phyloP scores from a whole-genome alignment of 1,284 basidiomycete species.

The Rhodotorula sp. region DNA sequence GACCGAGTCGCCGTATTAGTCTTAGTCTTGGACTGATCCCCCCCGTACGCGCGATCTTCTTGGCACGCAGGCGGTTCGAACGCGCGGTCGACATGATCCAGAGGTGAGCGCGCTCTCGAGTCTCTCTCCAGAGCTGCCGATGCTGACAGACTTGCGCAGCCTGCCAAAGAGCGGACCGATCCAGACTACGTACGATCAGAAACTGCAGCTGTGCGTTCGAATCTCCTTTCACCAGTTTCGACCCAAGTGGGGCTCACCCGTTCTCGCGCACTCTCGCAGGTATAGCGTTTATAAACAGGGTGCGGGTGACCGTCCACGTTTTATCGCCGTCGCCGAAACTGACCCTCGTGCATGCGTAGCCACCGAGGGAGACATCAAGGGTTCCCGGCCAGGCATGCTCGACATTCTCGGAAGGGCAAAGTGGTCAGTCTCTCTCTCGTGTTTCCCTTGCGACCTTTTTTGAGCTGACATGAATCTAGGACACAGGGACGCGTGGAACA shows the following conservation, averaged over 20 bases:
- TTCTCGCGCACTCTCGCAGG: background rate
- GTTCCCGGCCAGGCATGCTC: slow-evolving; percentile 78
- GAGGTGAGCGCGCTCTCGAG: slow-evolving; percentile 47
- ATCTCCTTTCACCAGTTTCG: background rate
- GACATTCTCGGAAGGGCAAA: slow-evolving; percentile 93
- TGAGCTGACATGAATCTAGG: background rate
- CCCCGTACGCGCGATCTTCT: no score
- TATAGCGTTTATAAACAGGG: slow-evolving; percentile 50
- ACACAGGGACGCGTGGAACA: slow-evolving; percentile 79
- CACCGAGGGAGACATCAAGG: slow-evolving; percentile 79
- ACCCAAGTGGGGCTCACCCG: background rate
- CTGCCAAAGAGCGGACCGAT: slow-evolving; percentile 93
- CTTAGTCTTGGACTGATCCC: no score
- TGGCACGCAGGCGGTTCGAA: slow-evolving; percentile 67
- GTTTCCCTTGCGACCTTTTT: background rate
- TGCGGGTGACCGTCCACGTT: slow-evolving; percentile 7
- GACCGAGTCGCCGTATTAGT: no score
- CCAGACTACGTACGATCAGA: slow-evolving; percentile 95
- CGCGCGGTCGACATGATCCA: slow-evolving; percentile 94
- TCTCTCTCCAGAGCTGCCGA: background rate
- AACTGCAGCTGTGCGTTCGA: slow-evolving; percentile 74
- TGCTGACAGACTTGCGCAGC: slow-evolving; percentile 39
- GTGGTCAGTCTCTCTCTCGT: slow-evolving; percentile 57
- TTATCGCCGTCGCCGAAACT: background rate
- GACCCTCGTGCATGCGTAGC: slow-evolving; percentile 55